Conservation (phyloP, 495 filamentous ascomycete genomes). For the Neurospora hispaniola region DNA sequence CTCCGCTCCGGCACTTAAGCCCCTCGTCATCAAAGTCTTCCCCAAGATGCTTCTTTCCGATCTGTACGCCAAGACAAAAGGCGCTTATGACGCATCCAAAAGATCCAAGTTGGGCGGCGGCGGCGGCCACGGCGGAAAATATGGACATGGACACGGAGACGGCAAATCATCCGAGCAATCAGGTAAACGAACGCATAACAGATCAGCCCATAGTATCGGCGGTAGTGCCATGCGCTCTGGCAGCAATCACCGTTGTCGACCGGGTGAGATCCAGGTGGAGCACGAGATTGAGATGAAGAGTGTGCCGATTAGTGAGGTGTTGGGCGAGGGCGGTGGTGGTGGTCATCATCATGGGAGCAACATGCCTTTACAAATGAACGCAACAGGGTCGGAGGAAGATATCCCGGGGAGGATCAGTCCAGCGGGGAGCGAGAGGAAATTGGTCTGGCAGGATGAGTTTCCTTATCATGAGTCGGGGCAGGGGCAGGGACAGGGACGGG, state of each 20-base stretch:
- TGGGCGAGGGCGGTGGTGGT: not conserved
- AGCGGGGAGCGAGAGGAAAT: slow-evolving; percentile 11
- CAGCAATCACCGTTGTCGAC: not conserved
- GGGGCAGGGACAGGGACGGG: not conserved
- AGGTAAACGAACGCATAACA: not conserved
- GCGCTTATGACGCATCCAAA: slow-evolving; percentile 2
- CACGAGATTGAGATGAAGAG: slow-evolving; percentile 14
- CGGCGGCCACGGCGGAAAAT: not conserved
- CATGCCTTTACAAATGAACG: not conserved
- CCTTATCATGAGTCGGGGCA: not conserved
- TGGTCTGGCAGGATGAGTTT: slow-evolving; percentile 4
- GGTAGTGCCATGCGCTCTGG: not conserved
- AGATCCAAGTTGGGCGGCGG: not conserved
- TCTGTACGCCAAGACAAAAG: slow-evolving; percentile 10
- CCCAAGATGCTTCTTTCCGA: slow-evolving; percentile 14
- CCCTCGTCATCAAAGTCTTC: slow-evolving; percentile 21
- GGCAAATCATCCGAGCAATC: not conserved
- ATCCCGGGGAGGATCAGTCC: slow-evolving; percentile 4
- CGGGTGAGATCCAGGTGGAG: slow-evolving; percentile 8
- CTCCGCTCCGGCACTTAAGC: slow-evolving; percentile 34
- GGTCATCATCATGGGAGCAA: no score
- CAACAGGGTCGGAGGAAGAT: not conserved
- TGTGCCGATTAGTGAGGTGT: slow-evolving; percentile 1
- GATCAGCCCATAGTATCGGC: not conserved
- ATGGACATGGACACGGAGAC: not conserved